Evolutionary conservation across 1,284 basidiomycete genomes (phyloP).

Genomic region (Puccinia polysora): DNA sequence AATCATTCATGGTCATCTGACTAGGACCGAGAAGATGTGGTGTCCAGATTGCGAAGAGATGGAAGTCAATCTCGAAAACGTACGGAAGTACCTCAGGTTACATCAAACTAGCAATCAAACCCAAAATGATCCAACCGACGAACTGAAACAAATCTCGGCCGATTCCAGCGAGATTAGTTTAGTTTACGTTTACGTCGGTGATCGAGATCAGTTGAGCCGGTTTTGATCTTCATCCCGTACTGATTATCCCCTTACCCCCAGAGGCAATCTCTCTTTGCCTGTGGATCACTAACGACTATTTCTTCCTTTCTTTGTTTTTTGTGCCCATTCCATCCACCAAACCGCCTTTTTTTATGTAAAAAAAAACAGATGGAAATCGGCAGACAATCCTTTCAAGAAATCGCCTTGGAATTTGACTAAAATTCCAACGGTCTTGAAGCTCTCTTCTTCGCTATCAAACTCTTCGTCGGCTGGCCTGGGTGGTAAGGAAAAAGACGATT

Average conservation of each 20-base stretch:
- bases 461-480: too few species aligned
- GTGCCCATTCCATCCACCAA: background rate
- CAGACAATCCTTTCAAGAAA: slow-evolving; percentile 16
- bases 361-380: slow-evolving; percentile 13
- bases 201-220: slow-evolving; percentile 13
- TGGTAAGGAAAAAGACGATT: too few species aligned
- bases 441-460: too few species aligned
- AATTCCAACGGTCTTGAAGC: slow-evolving; percentile 33
- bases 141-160: too few species aligned
- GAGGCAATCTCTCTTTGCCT: background rate
- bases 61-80: slow-evolving; percentile 9
- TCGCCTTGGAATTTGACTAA: slow-evolving; percentile 18
- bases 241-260: background rate
- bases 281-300: too few species aligned
- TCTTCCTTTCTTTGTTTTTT: background rate
- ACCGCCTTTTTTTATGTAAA: background rate
- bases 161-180: background rate
- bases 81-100: background rate
- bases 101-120: background rate
- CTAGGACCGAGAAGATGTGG: slow-evolving; percentile 37
- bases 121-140: background rate
- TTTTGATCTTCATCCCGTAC: background rate
- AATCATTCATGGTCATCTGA: background rate
- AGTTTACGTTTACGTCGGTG: slow-evolving; percentile 12
- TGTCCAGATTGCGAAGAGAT: slow-evolving; percentile 32